Base-by-base conservation (phyloP, 208 protist genomes). In the Leishmania turanica region DNA sequence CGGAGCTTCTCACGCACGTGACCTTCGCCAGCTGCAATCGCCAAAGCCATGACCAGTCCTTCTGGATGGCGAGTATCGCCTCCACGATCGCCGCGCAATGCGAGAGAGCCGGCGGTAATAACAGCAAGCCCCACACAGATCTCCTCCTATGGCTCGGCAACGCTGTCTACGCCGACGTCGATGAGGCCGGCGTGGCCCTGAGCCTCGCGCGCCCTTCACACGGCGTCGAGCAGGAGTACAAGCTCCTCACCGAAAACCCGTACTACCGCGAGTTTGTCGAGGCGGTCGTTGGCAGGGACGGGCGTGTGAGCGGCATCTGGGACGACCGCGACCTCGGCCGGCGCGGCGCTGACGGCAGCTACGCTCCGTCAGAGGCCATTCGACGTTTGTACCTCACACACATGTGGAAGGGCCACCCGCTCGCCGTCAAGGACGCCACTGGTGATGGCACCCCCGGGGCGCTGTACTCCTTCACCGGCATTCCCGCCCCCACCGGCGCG, bases 311-410 rank as follows among this genome's bases (percentile, higher is more conserved):
- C 6, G 94, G 94, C 70, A 87, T 91, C 21, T 96, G 92, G 94
- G 94, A 97, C 80, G 94, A 97, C 68, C 92, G 95, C 74, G 94
- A 97, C 71, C 83, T 94, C 40, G 91, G 89, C 54, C 82, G 87
- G 77, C 93, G 93, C 84, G 91, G 78, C 77, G 90, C 70, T 60
- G 90, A 78, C 73, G 31, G 27, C 81, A 77, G 89, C 31, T 91
- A 91, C 80, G 13, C 75, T 3, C 79, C 91, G 40, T 84, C 87
- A 49, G 87, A 87, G 17, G 82, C 42, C 8, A 72, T 90, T 27
- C 85, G 93, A 64, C 65, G 87, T 51, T 17, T 92, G 45, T 93
- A 88, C 73, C 80, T 97, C 0, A 84, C 89, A 54, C 90, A 86
- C 9, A 73, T 86, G 27, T 83, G 77, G 83, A 27, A 54, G 4